These are phyloP conservation scores for Gypsophila paniculata DNA, from an alignment of 179 eudicot genomes.

Conservation along the genomic window DNA sequence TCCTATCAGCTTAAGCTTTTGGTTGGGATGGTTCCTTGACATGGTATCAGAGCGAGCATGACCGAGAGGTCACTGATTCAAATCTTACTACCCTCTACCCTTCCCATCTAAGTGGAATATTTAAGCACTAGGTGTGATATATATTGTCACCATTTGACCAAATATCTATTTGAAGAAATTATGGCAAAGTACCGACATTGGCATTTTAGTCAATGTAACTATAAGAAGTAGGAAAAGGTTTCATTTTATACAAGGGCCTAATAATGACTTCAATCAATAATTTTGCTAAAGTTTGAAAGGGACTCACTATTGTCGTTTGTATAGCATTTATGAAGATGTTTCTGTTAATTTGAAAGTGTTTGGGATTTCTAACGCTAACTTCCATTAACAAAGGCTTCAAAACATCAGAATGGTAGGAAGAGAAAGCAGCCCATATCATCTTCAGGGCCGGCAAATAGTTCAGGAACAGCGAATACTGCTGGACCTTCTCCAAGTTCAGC, in stretches of 20 bases:
- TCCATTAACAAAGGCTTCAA: constrained; percentile 54
- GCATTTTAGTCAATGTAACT: background rate
- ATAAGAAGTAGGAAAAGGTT: background rate
- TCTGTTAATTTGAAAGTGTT: background rate
- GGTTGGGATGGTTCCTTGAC: too few species aligned
- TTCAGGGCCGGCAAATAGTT: constrained; percentile 95
- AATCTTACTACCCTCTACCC: too few species aligned
- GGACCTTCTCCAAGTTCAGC: constrained; percentile 97
- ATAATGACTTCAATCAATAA: background rate
- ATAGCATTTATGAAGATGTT: background rate
- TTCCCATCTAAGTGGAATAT: too few species aligned
- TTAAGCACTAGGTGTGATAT: too few species aligned
- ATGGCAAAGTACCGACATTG: background rate
- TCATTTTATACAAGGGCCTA: background rate
- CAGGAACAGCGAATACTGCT: constrained; percentile 93
- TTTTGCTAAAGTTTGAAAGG: background rate
- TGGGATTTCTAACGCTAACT: constrained; percentile 30
- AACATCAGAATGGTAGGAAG: constrained; percentile 75
- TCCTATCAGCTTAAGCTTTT: too few species aligned
- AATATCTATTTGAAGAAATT: background rate
- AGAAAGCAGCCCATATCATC: constrained; percentile 90
- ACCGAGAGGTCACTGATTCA: too few species aligned
- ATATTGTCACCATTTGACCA: background rate
- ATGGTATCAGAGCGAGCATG: too few species aligned
- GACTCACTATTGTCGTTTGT: background rate